These are phyloP conservation scores for Apiotrichum sp. DNA, from an alignment of 1,284 basidiomycete genomes.

Conservation along the genomic window DNA sequence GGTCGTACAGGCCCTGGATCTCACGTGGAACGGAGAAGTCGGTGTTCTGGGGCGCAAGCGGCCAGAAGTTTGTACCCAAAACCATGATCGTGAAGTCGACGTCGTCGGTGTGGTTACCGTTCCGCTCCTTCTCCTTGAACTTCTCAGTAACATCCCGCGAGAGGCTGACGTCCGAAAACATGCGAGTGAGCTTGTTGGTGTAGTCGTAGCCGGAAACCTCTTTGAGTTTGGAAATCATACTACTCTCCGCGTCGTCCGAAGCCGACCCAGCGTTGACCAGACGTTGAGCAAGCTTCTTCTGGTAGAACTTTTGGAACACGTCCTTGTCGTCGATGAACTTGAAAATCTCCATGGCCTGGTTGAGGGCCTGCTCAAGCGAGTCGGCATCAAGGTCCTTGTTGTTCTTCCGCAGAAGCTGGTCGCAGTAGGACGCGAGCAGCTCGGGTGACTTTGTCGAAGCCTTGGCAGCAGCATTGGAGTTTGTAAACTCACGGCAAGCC, in stretches of 20 bases:
- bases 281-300: slow-evolving; percentile 90
- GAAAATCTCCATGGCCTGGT: slow-evolving; percentile 94
- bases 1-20: slow-evolving; percentile 78
- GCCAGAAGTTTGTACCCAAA: slow-evolving; percentile 95
- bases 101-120: slow-evolving; percentile 56
- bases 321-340: slow-evolving; percentile 99
- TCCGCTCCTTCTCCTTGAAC: slow-evolving; percentile 90
- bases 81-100: slow-evolving; percentile 90
- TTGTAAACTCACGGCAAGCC: slow-evolving; percentile 95
- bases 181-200: slow-evolving; percentile 93
- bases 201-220: slow-evolving; percentile 98
- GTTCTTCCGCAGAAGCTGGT: slow-evolving; percentile 85
- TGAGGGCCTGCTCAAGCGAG: slow-evolving; percentile 81
- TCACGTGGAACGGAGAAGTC: slow-evolving; percentile 87
- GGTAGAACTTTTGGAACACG: slow-evolving; percentile 99
- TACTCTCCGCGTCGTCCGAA: slow-evolving; percentile 93
- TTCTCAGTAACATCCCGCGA: slow-evolving; percentile 94
- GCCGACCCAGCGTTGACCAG: slow-evolving; percentile 88
- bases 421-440: slow-evolving; percentile 87
- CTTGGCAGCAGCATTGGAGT: slow-evolving; percentile 84
- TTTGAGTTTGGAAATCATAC: slow-evolving; percentile 98
- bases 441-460: slow-evolving; percentile 89
- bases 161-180: slow-evolving; percentile 95
- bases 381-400: slow-evolving; percentile 90
- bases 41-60: slow-evolving; percentile 71